Evolutionary conservation across 768 basidiomycete genomes (phyloP), one percentile per base, ranked within the genome.

Genomic region (Boletus barrowsii): DNA sequence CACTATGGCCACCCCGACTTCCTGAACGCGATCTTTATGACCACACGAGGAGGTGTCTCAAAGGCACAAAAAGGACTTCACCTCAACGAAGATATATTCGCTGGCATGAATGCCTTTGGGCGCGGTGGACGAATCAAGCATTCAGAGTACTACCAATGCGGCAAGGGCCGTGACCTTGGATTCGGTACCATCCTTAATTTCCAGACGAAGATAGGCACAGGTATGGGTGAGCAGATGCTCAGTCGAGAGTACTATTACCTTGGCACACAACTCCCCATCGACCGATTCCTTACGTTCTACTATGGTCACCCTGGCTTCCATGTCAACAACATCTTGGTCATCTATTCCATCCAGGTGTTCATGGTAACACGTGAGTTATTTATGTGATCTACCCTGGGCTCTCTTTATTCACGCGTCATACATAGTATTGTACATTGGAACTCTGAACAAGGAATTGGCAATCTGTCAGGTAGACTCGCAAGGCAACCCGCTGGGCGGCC

Each of bases 221-320:
- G 97, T 74, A 99, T 99, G 97, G 97, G 97, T 64, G 97, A 99
- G 73, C 97, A 99, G 68, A 96, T 98, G 94, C 87, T 99, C 63
- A 98, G 94, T 74, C 86, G 97, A 62, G 97, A 99, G 74, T 99
- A 99, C 71, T 99, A 98, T 73, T 99, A 98, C 71, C 80, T 99
- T 44, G 97, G 97, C 48, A 99, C 97, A 10, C 97, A 99, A 70
- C 79, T 99, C 52, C 97, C 97, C 33, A 85, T 99, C 65, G 97
- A 99, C 70, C 90, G 97, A 24, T 99, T 99, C 86, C 79, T 99
- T 64, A 98, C 96, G 20, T 99, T 98, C 81, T 99, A 99, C 77
- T 99, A 98, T 65, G 96, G 90, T 51, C 97, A 99, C 74, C 96
- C 97, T 52, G 97, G 93, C 66, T 99, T 99, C 87, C 97, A 99